These are phyloP conservation scores for Melaleuca quinquenervia DNA, from an alignment of 345 rosid species.

Conservation along the genomic window DNA sequence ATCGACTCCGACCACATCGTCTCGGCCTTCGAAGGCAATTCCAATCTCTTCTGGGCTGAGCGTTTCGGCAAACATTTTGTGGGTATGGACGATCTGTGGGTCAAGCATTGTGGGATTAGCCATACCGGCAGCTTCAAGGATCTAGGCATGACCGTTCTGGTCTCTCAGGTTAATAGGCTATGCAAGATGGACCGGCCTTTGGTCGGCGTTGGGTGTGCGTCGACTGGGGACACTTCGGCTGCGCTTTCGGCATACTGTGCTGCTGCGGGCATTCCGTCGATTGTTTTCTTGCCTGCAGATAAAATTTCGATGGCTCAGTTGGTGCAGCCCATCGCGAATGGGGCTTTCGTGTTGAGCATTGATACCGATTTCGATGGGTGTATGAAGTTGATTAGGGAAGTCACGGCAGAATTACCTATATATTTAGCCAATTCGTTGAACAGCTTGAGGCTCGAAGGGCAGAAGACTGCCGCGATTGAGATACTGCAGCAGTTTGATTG, in stretches of 20 bases:
- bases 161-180: slow-evolving; percentile 80
- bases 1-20: slow-evolving; percentile 75
- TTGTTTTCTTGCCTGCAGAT: slow-evolving; percentile 74
- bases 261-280: slow-evolving; percentile 80
- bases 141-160: slow-evolving; percentile 89
- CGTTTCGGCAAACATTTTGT: slow-evolving; percentile 61
- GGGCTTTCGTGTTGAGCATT: slow-evolving; percentile 82
- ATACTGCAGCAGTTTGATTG: slow-evolving; percentile 91
- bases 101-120: slow-evolving; percentile 87
- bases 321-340: slow-evolving; percentile 88
- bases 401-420: slow-evolving; percentile 71
- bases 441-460: slow-evolving; percentile 85
- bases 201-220: slow-evolving; percentile 88
- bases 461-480: slow-evolving; percentile 86
- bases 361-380: slow-evolving; percentile 94
- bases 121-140: slow-evolving; percentile 94
- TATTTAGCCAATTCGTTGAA: slow-evolving; percentile 82
- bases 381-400: slow-evolving; percentile 76
- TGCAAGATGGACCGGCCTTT: slow-evolving; percentile 62
- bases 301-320: slow-evolving; percentile 92
- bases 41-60: slow-evolving; percentile 92
- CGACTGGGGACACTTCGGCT: slow-evolving; percentile 91
- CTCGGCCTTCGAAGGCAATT: slow-evolving; percentile 86
- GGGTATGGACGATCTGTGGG: slow-evolving; percentile 87
- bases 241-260: slow-evolving; percentile 88